A percentile compares a stretch with the other conserved stretches of the same genome.
Evolutionary conservation across 2,329 filamentous ascomycete species (phyloP).

Genomic region (Fusarium sp.): DNA sequence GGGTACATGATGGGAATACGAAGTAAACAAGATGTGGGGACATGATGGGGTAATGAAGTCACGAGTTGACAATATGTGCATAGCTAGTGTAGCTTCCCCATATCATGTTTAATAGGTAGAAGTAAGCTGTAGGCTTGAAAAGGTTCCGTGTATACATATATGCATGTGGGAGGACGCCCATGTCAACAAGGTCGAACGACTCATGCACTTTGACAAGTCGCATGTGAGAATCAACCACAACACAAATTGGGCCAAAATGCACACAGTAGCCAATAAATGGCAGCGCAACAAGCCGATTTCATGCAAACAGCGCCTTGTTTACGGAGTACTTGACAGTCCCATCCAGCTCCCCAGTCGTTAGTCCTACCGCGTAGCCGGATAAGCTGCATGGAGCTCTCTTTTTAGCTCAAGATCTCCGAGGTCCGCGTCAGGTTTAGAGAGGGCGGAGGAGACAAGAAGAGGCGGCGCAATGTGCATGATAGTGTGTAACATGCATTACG

Average conservation of each 20-base stretch:
- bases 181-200: not conserved
- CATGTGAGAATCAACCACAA: not conserved
- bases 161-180: constrained; percentile 3
- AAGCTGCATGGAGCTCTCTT: constrained; percentile 28
- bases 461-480: constrained; percentile 12
- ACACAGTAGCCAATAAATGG: not conserved
- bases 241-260: not conserved
- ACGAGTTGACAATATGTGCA: constrained; percentile 22
- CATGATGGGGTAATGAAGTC: constrained; percentile 39
- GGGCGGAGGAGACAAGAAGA: constrained; percentile 5
- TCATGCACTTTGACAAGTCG: constrained; percentile 6
- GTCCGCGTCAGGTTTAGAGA: constrained; percentile 29
- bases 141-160: not conserved
- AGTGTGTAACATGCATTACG: constrained; percentile 5
- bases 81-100: constrained; percentile 15
- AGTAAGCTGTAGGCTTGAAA: not conserved
- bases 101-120: not conserved
- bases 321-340: not conserved
- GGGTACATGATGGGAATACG: constrained; percentile 9
- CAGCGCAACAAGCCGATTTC: not conserved
- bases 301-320: not conserved
- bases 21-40: constrained; percentile 17
- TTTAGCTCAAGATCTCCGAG: constrained; percentile 17
- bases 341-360: not conserved
- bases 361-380: constrained; percentile 5